Percentiles rank a stretch among this genome's conserved stretches.
Conservation (phyloP, 208 protist genomes). For the Jaenimonas drosophilae region DNA sequence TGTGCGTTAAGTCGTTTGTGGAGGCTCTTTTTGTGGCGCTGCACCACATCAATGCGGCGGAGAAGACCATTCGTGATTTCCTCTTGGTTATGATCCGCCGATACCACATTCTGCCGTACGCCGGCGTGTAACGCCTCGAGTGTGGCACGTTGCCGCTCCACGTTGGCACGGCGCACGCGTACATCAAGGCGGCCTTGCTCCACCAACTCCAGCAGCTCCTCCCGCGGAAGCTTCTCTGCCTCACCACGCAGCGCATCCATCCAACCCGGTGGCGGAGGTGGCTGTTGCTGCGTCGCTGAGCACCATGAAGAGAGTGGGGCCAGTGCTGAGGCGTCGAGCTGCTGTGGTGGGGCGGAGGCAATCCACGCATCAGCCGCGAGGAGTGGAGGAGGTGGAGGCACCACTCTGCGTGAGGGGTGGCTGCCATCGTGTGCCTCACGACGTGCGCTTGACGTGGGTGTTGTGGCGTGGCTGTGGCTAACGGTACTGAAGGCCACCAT, state of each 20-base stretch:
- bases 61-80: slow-evolving; percentile 64
- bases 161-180: slow-evolving; percentile 26
- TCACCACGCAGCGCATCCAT: slow-evolving; percentile 31
- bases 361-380: too few relatives aligned
- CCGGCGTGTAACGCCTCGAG: slow-evolving; percentile 34
- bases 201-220: slow-evolving; percentile 35
- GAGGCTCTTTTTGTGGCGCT: slow-evolving; percentile 34
- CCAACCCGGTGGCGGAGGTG: slow-evolving; percentile 10
- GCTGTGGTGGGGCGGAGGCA: too few relatives aligned
- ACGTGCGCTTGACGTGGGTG: too few relatives aligned
- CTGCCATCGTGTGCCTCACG: too few relatives aligned
- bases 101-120: slow-evolving; percentile 35
- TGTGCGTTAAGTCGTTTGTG: too few relatives aligned
- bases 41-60: slow-evolving; percentile 36
- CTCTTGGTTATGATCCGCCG: slow-evolving; percentile 57
- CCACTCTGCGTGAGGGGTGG: too few relatives aligned
- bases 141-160: slow-evolving; percentile 32
- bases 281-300: too few relatives aligned
- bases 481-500: too few relatives aligned
- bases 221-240: slow-evolving; percentile 22
- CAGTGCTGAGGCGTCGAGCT: too few relatives aligned
- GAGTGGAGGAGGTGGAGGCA: too few relatives aligned
- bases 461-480: too few relatives aligned
- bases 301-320: too few relatives aligned
- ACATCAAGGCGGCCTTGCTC: slow-evolving; percentile 26